Conservation (phyloP, 1,284 basidiomycete genomes). For the Stereum hirsutum region DNA sequence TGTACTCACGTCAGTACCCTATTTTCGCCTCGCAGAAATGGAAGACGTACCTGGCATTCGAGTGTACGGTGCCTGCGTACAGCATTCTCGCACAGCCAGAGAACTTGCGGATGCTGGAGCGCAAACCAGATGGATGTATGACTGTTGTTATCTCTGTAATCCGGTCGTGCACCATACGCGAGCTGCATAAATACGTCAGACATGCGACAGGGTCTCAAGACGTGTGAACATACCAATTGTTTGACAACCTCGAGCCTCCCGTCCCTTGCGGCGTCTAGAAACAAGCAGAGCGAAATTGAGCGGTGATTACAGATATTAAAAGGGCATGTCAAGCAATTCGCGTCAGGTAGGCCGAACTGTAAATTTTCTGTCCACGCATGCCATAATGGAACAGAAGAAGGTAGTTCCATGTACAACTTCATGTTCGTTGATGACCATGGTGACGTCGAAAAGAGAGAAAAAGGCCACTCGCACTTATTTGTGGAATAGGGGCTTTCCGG, state of each 20-base stretch:
- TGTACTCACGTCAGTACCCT: slow-evolving; percentile 3
- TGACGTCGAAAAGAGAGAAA: slow-evolving; percentile 12
- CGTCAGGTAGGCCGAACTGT: too few relatives aligned
- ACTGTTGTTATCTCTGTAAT: slow-evolving; percentile 58
- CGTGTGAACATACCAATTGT: slow-evolving; percentile 38
- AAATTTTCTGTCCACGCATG: too few relatives aligned
- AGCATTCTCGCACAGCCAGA: slow-evolving; percentile 61
- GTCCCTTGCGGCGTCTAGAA: slow-evolving; percentile 70
- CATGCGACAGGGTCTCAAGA: neutral
- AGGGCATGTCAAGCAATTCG: too few relatives aligned
- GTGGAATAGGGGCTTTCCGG: too few relatives aligned
- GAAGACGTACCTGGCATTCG: slow-evolving; percentile 38
- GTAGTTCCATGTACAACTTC: too few relatives aligned
- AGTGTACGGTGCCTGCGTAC: slow-evolving; percentile 49
- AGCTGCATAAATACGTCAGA: slow-evolving; percentile 29
- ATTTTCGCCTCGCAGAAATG: neutral
- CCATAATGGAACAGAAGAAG: too few relatives aligned
- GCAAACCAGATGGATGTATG: slow-evolving; percentile 63
- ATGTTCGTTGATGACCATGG: too few relatives aligned
- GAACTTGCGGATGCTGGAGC: slow-evolving; percentile 44
- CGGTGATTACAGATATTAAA: too few relatives aligned
- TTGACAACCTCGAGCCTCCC: slow-evolving; percentile 53
- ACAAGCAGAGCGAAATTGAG: too few relatives aligned
- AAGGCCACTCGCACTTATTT: slow-evolving; percentile 8
- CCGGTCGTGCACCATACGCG: slow-evolving; percentile 58